A percentile compares a stretch with the other conserved stretches of the same genome.
Evolutionary conservation across 1,284 basidiomycete genomes (phyloP).

Genomic region (Cronartium quercuum): DNA sequence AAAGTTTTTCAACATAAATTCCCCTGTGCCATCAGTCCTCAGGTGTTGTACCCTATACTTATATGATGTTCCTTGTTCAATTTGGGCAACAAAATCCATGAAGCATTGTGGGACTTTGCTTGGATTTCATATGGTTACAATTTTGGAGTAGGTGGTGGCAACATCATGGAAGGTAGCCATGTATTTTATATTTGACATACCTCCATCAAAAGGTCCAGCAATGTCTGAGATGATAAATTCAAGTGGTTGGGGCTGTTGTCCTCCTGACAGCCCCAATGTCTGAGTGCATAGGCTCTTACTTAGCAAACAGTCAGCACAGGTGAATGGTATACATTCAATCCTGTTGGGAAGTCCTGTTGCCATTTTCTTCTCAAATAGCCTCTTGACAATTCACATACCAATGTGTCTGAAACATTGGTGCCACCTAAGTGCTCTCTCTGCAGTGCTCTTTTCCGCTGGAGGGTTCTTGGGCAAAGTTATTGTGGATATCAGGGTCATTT

Average conservation of each 20-base stretch:
- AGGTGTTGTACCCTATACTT: background rate
- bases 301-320: background rate
- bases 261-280: background rate
- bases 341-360: background rate
- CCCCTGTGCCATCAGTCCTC: background rate
- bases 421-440: no score
- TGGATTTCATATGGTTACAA: background rate
- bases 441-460: no score
- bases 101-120: background rate
- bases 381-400: background rate
- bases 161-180: background rate
- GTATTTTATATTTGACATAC: background rate
- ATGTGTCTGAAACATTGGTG: background rate
- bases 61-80: background rate
- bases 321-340: background rate
- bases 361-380: background rate
- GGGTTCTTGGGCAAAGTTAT: no score
- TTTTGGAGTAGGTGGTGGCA: background rate
- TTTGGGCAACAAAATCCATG: background rate
- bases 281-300: background rate
- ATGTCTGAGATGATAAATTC: background rate
- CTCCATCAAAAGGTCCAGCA: constrained; percentile 6
- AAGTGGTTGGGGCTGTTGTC: background rate
- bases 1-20: background rate
- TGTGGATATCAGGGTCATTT: no score